These are phyloP conservation scores for Fusarium tricinctum DNA, from an alignment of 2,329 filamentous ascomycete genomes.

Conservation along the genomic window DNA sequence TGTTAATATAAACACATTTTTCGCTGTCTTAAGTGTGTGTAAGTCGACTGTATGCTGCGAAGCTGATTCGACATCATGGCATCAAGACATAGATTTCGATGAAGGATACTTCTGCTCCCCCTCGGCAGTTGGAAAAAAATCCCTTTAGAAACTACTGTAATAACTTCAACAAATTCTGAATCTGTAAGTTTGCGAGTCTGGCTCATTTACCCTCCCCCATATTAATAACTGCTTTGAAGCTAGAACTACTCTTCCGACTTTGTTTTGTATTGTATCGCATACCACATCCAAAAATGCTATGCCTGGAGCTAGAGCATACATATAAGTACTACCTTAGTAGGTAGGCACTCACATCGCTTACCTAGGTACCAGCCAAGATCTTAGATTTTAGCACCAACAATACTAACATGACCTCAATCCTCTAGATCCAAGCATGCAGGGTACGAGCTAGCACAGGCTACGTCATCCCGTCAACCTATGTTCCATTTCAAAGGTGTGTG, in stretches of 20 bases:
- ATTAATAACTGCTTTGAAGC: neutral
- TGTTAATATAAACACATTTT: neutral
- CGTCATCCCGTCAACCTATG: slow-evolving; percentile 31
- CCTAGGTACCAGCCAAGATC: too few species aligned
- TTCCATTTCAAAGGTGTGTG: neutral
- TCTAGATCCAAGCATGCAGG: too few species aligned
- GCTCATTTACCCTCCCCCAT: neutral
- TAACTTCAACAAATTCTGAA: neutral
- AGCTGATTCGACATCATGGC: neutral
- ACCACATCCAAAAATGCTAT: too few species aligned
- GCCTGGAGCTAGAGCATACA: too few species aligned
- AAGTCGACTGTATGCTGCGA: neutral
- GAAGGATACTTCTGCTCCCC: too few species aligned
- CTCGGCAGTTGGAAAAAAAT: too few species aligned
- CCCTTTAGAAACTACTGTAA: neutral
- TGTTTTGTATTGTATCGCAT: too few species aligned
- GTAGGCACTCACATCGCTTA: too few species aligned
- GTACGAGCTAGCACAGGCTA: slow-evolving; percentile 27
- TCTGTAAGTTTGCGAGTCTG: neutral
- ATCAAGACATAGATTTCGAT: neutral
- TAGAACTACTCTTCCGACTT: neutral
- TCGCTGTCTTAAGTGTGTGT: neutral
- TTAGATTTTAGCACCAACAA: too few species aligned
- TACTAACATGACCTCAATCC: too few species aligned
- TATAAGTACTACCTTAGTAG: too few species aligned